A percentile compares a stretch with the other conserved stretches of the same genome.
Evolutionary conservation across 306 rosid species (phyloP).

Genomic region (Citrullus mucosospermus): DNA sequence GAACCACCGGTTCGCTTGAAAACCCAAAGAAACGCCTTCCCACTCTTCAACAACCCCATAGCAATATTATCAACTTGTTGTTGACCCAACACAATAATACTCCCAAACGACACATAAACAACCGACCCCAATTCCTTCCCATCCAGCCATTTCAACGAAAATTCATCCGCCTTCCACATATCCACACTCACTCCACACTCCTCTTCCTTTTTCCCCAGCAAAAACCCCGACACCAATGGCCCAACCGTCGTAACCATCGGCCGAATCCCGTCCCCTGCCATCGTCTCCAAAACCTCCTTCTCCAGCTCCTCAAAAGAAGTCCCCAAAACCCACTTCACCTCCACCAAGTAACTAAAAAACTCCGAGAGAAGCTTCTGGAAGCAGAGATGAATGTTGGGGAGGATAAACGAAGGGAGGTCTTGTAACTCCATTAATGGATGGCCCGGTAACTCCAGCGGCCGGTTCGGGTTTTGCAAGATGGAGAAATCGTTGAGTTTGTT

Average conservation of each 20-base stretch:
- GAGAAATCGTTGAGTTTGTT: constrained; percentile 10
- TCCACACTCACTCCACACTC: constrained; percentile 13
- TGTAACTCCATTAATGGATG: constrained; percentile 22
- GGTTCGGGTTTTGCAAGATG: constrained; percentile 14
- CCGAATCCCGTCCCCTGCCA: constrained; percentile 7
- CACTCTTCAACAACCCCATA: constrained; percentile 23
- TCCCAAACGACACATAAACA: constrained; percentile 43
- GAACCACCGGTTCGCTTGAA: constrained; percentile 12
- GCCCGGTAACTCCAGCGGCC: constrained; percentile 27
- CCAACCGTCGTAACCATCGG: constrained; percentile 24
- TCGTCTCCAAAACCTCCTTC: constrained; percentile 27
- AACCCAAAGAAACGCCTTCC: constrained; percentile 48
- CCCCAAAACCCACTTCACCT: constrained; percentile 43
- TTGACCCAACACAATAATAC: constrained; percentile 22
- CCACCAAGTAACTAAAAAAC: constrained; percentile 4
- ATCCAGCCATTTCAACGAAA: constrained; percentile 36
- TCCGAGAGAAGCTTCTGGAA: not conserved
- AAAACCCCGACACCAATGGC: constrained; percentile 37
- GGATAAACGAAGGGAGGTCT: constrained; percentile 36
- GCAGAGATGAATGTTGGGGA: constrained; percentile 22
- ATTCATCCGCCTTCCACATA: constrained; percentile 38
- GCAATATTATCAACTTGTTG: constrained; percentile 29
- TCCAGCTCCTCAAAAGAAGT: constrained; percentile 38
- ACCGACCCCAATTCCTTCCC: constrained; percentile 19
- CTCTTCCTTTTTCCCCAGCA: constrained; percentile 31